phyloP scores from a whole-genome alignment of 805 yeast species.

The Tetrapisispora namnaoensis region DNA sequence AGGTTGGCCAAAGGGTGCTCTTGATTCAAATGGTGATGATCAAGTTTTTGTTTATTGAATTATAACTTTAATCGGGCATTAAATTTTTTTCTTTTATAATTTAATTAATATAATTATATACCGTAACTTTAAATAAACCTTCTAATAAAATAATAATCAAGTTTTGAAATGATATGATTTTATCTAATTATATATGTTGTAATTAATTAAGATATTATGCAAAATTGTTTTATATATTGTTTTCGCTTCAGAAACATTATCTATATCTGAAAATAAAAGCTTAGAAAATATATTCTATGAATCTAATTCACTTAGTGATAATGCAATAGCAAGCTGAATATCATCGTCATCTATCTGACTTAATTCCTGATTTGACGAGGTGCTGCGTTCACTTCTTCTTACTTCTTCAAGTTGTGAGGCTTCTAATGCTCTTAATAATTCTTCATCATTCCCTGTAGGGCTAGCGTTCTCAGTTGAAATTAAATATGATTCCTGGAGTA shows the following conservation, averaged over 20 bases:
- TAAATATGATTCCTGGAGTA: background rate
- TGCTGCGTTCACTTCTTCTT: background rate
- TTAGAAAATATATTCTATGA: background rate
- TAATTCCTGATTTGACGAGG: background rate
- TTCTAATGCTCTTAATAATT: constrained; percentile 7
- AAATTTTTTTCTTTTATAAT: background rate
- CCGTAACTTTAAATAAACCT: background rate
- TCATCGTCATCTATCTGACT: constrained; percentile 12
- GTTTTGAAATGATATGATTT: background rate
- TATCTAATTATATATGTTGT: background rate
- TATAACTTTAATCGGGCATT: background rate
- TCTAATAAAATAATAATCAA: background rate
- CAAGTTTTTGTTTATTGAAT: constrained; percentile 48
- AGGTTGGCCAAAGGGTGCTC: constrained; percentile 45
- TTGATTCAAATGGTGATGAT: constrained; percentile 40
- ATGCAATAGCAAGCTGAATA: constrained; percentile 26
- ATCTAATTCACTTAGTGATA: constrained; percentile 25
- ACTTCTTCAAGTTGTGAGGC: constrained; percentile 7
- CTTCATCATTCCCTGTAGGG: constrained; percentile 4
- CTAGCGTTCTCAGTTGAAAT: background rate
- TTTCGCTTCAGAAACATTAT: background rate
- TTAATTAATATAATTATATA: background rate
- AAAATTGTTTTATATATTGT: too few relatives aligned
- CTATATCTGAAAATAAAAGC: background rate
- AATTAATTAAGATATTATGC: background rate